Base-by-base conservation (phyloP, 2,329 filamentous ascomycete species). In the Coleophoma crateriformis region DNA sequence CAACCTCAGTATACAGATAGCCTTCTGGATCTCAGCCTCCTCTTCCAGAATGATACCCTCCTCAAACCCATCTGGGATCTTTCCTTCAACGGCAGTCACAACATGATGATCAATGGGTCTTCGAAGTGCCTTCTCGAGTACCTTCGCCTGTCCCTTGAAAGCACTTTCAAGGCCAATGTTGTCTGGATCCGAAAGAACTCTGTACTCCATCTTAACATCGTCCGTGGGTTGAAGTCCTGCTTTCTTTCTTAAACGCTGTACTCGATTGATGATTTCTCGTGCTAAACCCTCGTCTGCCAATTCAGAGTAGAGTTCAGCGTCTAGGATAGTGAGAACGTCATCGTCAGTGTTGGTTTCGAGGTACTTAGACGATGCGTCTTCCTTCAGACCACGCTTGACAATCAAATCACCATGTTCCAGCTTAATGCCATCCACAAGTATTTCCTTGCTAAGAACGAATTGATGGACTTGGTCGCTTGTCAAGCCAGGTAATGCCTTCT, bases 141-240 rank as follows among this genome's bases (percentile, higher is more conserved):
- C 72, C 41, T 74, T 68, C 19, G 78, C 70, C 63, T 95, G 88
- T 35, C 78, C 78, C 56, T 80, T 74, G 63, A 95, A 90, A 3
- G 84, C 84, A 48, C 78, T 75, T 50, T 78, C 81, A 20, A 96
- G 68, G 5, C 88, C 89, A 51, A 91, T 77, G 41, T 81, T 78
- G 2, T 94, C 87, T 0, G 88, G 87, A 63, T 96, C 90, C 7
- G 81, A 78, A 45, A 95, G 71, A 5, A 97, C 82, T 50, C 77
- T 78, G 71, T 96, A 97, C 68, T 95, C 88, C 88, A 99, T 96
- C 71, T 87, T 88, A 54, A 99, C 85, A 64, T 97, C 94, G 64
- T 99, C 94, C 0, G 92, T 97, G 1, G 90, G 84, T 55, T 91
- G 82, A 47, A 99, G 76, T 1, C 90, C 90, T 7, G 91, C 91